Percentiles rank a stretch among this genome's conserved stretches.
Evolutionary conservation across 164 flowering plant genomes (phyloP).

Genomic region (Chimonanthus praecox): DNA sequence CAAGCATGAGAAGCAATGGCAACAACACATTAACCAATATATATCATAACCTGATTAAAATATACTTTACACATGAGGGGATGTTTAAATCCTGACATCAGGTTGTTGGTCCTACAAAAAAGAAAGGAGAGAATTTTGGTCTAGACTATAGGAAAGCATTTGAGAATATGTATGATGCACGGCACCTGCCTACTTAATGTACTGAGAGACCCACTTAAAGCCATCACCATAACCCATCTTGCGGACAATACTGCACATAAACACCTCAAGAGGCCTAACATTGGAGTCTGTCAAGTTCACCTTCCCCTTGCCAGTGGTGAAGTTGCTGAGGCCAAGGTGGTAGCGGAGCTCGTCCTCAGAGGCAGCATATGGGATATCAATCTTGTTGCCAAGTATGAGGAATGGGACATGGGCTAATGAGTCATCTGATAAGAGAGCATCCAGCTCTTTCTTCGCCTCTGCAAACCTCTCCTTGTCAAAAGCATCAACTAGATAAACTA

Average conservation of each 20-base stretch:
- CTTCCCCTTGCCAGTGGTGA: conserved; percentile 71
- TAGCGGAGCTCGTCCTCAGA: conserved; percentile 54
- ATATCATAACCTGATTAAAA: no score
- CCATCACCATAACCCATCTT: conserved; percentile 60
- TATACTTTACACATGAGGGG: no score
- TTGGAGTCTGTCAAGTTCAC: conserved; percentile 39
- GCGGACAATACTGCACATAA: conserved; percentile 70
- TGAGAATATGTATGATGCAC: background rate
- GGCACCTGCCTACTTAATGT: conserved; percentile 35
- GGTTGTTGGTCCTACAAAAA: no score
- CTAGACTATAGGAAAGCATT: background rate
- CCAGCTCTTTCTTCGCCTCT: conserved; percentile 62
- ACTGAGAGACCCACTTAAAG: conserved; percentile 64
- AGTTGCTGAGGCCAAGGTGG: conserved; percentile 43
- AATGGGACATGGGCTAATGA: conserved; percentile 47
- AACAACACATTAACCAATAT: no score
- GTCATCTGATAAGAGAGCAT: conserved; percentile 65
- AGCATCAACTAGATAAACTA: conserved; percentile 66
- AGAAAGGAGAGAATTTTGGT: background rate
- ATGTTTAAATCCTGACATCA: no score
- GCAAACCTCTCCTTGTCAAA: conserved; percentile 69
- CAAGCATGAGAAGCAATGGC: no score
- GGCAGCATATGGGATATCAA: conserved; percentile 60
- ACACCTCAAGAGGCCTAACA: conserved; percentile 56
- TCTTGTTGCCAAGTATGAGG: conserved; percentile 51